Conservation (phyloP, 2,329 filamentous ascomycete genomes). For the Diaporthe longicolla region DNA sequence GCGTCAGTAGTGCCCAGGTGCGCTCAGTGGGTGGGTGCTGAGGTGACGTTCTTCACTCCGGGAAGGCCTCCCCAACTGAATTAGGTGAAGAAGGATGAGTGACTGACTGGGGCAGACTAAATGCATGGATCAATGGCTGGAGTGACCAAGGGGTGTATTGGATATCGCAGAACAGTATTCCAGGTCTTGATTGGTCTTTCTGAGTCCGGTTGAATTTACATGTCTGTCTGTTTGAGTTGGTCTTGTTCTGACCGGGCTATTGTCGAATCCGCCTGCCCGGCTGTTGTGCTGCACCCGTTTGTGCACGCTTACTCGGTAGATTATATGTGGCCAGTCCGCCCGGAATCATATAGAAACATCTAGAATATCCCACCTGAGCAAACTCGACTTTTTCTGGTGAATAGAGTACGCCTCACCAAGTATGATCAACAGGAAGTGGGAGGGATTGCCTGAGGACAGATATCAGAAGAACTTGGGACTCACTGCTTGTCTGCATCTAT, state of each 20-base stretch:
- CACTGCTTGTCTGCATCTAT: not conserved
- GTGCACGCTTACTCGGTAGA: not conserved
- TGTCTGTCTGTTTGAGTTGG: not conserved
- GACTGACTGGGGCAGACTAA: not conserved
- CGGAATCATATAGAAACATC: slow-evolving; percentile 5
- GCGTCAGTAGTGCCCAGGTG: not conserved
- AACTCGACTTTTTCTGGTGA: not conserved
- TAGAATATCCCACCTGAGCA: not conserved
- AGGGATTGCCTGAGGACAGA: not conserved
- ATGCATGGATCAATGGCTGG: not conserved
- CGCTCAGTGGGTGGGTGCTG: not conserved
- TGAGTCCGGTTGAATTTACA: not conserved
- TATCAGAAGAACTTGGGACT: not conserved
- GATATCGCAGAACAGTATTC: not conserved
- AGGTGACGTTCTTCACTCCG: not conserved
- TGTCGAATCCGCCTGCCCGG: not conserved
- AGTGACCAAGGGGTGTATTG: not conserved
- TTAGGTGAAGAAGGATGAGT: not conserved
- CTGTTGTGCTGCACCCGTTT: slow-evolving; percentile 8
- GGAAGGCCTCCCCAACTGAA: not conserved
- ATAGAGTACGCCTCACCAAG: not conserved
- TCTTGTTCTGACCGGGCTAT: not conserved
- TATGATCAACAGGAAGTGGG: not conserved
- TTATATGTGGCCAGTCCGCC: not conserved
- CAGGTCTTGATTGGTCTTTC: not conserved